Percentiles rank a stretch among this genome's conserved stretches.
phyloP scores from a whole-genome alignment of 768 basidiomycete species.

The Pulveroboletus ravenelii region DNA sequence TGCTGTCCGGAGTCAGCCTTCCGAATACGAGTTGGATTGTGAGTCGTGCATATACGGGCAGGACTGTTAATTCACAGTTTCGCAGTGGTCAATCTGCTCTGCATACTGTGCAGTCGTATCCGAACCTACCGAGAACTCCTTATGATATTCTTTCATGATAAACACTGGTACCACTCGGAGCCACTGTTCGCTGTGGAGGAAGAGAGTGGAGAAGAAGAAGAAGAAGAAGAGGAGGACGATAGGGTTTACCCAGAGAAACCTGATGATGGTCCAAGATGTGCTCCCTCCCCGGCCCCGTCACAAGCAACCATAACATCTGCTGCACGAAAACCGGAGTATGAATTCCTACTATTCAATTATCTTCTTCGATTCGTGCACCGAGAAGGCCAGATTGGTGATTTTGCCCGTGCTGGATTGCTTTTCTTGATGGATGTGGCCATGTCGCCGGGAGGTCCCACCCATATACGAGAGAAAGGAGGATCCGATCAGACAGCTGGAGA shows the following conservation, averaged over 20 bases:
- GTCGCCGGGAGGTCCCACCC: constrained; percentile 60
- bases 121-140: constrained; percentile 83
- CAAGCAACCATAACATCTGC: constrained; percentile 53
- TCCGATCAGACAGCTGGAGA: constrained; percentile 36
- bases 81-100: constrained; percentile 85
- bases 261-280: constrained; percentile 16
- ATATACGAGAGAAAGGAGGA: constrained; percentile 35
- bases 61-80: constrained; percentile 5
- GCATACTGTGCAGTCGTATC: constrained; percentile 89
- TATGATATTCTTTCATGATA: constrained; percentile 97
- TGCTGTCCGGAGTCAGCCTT: constrained; percentile 63
- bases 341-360: constrained; percentile 94
- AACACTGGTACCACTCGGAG: constrained; percentile 78
- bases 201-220: constrained; percentile 68
- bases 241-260: constrained; percentile 13
- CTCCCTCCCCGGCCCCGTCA: constrained; percentile 59
- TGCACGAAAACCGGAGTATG: constrained; percentile 78
- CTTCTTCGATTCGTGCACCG: constrained; percentile 92
- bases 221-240: constrained; percentile 54
- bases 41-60: constrained; percentile 29
- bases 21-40: constrained; percentile 88
- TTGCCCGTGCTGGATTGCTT: constrained; percentile 86
- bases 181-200: constrained; percentile 74
- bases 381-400: constrained; percentile 90
- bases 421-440: constrained; percentile 95